Evolutionary conservation across 768 basidiomycete genomes (phyloP).

Genomic region (Naganishia vaughanmartiniae): DNA sequence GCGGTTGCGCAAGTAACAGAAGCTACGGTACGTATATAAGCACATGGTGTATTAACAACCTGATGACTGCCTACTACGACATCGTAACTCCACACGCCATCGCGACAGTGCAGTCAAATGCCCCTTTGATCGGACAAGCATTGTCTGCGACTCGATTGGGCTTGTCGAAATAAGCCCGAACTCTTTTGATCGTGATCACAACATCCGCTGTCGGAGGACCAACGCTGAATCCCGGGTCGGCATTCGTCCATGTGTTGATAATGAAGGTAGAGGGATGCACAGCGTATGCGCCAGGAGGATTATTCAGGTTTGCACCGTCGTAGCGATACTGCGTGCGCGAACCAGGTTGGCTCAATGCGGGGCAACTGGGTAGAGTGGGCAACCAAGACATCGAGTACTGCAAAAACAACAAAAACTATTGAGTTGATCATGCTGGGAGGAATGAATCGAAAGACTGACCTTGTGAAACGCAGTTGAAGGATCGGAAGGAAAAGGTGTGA

Average conservation of each 20-base stretch:
- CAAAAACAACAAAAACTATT: not conserved
- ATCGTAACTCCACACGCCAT: too few species aligned
- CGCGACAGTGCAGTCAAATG: not conserved
- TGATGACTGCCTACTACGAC: too few species aligned
- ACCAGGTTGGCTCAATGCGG: too few species aligned
- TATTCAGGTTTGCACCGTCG: not conserved
- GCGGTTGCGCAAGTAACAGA: too few species aligned
- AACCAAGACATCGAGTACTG: constrained; percentile 10
- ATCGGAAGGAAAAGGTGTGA: not conserved
- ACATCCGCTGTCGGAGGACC: not conserved
- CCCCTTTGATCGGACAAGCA: not conserved
- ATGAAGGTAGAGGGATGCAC: not conserved
- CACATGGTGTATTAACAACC: too few species aligned
- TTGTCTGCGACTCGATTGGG: not conserved
- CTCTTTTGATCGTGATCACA: not conserved
- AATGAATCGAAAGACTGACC: not conserved
- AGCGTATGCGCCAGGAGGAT: not conserved
- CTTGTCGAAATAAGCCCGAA: not conserved
- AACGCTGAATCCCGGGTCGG: not conserved
- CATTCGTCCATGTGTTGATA: not conserved
- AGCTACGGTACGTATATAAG: too few species aligned
- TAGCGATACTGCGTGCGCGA: constrained; percentile 1
- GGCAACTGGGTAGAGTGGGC: too few species aligned
- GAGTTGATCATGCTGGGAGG: too few species aligned
- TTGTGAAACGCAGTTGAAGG: not conserved